Conservation (phyloP, 306 rosid species). For the Glycine tomentella region DNA sequence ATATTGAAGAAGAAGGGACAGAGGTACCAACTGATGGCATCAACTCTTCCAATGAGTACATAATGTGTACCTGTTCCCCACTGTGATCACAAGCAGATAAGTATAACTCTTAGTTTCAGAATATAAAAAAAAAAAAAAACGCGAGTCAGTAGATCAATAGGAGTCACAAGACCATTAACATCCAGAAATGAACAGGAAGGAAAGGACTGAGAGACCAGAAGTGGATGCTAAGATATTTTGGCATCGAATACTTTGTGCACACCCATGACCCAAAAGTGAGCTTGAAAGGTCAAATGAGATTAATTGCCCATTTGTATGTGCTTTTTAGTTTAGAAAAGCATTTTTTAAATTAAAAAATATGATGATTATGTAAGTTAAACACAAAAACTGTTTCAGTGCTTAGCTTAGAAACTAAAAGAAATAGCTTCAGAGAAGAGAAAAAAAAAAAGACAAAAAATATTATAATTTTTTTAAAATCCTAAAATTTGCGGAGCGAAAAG, state of each 20-base stretch:
- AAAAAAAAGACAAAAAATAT: no score
- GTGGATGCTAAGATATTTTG: conserved; percentile 34
- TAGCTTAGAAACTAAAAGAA: no score
- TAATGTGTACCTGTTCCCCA: conserved; percentile 80
- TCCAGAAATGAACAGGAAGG: conserved; percentile 27
- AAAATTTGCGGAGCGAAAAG: neutral
- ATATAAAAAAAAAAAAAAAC: neutral
- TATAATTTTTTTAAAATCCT: no score
- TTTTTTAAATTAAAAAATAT: neutral
- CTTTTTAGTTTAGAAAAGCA: neutral
- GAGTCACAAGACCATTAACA: conserved; percentile 10
- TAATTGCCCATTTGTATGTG: neutral
- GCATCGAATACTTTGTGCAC: neutral
- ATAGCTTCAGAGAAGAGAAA: no score
- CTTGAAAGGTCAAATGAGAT: no score
- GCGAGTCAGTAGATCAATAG: conserved; percentile 18
- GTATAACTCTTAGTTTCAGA: conserved; percentile 43
- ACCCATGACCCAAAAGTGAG: neutral
- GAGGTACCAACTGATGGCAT: conserved; percentile 92
- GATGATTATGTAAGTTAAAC: neutral
- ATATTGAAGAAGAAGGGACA: conserved; percentile 89
- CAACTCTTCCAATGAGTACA: conserved; percentile 92
- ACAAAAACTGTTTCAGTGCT: no score
- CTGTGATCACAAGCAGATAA: conserved; percentile 59
- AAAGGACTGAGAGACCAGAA: conserved; percentile 1